Evolutionary conservation across 805 yeast genomes (phyloP), one percentile per base, ranked within the genome.

Genomic region (Metschnikowia borealis): DNA sequence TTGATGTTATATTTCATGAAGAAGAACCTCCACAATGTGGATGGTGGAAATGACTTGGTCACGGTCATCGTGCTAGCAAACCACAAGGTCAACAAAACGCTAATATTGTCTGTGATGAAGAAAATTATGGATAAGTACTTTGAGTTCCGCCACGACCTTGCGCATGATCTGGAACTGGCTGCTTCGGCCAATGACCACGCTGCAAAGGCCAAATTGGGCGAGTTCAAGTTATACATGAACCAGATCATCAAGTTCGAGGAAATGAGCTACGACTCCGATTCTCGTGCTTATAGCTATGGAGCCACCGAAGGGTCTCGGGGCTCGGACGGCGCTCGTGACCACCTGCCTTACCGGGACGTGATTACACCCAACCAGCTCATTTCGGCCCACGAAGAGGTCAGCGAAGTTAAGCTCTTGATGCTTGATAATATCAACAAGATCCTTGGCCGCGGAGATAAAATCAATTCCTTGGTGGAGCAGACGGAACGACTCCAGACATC

Each of bases 371-470:
- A 71, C 52, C 70, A 70, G 63, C 54, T 68, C 51, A 56, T 74
- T 50, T 44, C 72, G 6, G 79, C 77, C 5, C 75, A 71, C 44
- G 77, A 71, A 50, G 90, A 86, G 52, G 75, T 85, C 18, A 81
- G 80, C 48, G 83, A 83, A 60, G 87, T 86, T 21, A 72, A 84
- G 55, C 78, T 78, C 47, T 66, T 86, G 54, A 84, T 86, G 90
- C 77, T 82, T 52, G 87, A 84, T 53, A 87, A 86, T 60, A 82
- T 86, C 48, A 89, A 83, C 58, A 76, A 81, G 62, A 77, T 89
- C 23, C 70, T 89, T 57, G 82, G 81, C 56, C 78, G 96, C 46
- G 96, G 95, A 18, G 96, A 89, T 60, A 78, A 87, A 47, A 81
- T 89, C 51, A 79, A 81, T 56, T 66, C 79, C 37, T 73, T 89